Evolutionary conservation across 495 filamentous ascomycete species (phyloP), one percentile per base, ranked within the genome.

Genomic region (Lophiostoma macrostomum): DNA sequence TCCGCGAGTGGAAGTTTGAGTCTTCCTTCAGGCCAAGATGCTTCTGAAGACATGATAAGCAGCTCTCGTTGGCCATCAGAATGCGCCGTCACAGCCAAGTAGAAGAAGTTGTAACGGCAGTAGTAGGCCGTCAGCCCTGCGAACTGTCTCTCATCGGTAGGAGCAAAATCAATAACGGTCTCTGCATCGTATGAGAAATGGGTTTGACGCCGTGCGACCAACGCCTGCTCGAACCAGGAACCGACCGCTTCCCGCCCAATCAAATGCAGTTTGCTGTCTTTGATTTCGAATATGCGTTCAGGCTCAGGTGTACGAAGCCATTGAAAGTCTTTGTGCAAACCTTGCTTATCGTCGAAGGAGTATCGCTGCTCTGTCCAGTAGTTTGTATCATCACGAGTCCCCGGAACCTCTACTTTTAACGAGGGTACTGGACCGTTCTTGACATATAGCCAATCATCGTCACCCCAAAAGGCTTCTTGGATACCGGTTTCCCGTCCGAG

Each of bases 61-160:
- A 80, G 62, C 56, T 80, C 77, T 0, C 77, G 67, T 52, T 76
- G 69, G 13, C 77, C 76, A 51, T 79, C 74, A 3, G 70, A 66
- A 52, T 79, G 70, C 1, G 76, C 76, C n/a, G 74, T 74, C 10
- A 80, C 75, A 0, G 75, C 73, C 5, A 80, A 65, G 48, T 80
- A 80, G 66, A 79, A 79, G 64, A 80, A 79, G 61, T 80, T 80
- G 66, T 67, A 79, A 4, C 77, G 75, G 56, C 75, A 77, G 64
- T 80, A 80, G 57, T 79, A 80, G 20, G 73, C 74, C n/a, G 75
- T 76, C 18, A 80, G 64, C 0, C 77, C 77, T 2, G 76, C 77
- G 52, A 78, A 80, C 55, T 80, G 74, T 20, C 77, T 67, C 67
- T 79, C 76, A 50, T 80, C 77, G 0, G 56, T 58, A 0, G 77